phyloP scores from a whole-genome alignment of 192 early-diverging fungal species.

The Linnemannia elongata region DNA sequence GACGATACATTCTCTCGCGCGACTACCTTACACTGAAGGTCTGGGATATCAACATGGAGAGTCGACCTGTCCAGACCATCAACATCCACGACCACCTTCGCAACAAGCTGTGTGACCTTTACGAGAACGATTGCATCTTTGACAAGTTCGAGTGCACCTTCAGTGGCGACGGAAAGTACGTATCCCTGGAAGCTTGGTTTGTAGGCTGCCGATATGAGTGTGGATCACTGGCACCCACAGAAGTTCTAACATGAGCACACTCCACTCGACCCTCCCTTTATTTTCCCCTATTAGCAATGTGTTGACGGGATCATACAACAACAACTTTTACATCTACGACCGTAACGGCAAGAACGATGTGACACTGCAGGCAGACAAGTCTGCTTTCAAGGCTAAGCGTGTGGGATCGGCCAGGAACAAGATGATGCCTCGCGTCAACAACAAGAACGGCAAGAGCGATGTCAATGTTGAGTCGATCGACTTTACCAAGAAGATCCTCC shows the following conservation, averaged over 20 bases:
- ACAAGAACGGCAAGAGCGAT: slow-evolving; percentile 67
- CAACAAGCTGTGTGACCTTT: slow-evolving; percentile 97
- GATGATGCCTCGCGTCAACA: slow-evolving; percentile 50
- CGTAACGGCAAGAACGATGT: slow-evolving; percentile 81
- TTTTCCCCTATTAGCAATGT: slow-evolving; percentile 64
- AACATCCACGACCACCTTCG: slow-evolving; percentile 96
- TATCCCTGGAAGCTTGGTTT: not conserved
- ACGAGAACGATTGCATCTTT: slow-evolving; percentile 99
- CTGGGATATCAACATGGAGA: slow-evolving; percentile 99
- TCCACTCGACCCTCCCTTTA: slow-evolving; percentile 1
- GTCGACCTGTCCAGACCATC: slow-evolving; percentile 92
- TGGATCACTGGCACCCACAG: slow-evolving; percentile 9
- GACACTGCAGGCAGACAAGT: slow-evolving; percentile 95
- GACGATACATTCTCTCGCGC: slow-evolving; percentile 95
- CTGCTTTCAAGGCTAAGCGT: slow-evolving; percentile 94
- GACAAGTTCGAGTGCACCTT: slow-evolving; percentile 99
- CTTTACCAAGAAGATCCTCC: slow-evolving; percentile 96
- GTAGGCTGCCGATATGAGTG: not conserved
- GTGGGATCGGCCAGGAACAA: slow-evolving; percentile 85
- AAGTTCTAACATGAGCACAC: not conserved
- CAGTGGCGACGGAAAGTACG: slow-evolving; percentile 93
- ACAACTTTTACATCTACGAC: slow-evolving; percentile 97
- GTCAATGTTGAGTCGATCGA: slow-evolving; percentile 88
- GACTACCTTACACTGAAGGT: slow-evolving; percentile 98
- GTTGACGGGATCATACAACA: slow-evolving; percentile 97